A percentile compares a stretch with the other conserved stretches of the same genome.
Evolutionary conservation across 148 eudicot species (phyloP).

Genomic region (Rhododendron kiyosumense): DNA sequence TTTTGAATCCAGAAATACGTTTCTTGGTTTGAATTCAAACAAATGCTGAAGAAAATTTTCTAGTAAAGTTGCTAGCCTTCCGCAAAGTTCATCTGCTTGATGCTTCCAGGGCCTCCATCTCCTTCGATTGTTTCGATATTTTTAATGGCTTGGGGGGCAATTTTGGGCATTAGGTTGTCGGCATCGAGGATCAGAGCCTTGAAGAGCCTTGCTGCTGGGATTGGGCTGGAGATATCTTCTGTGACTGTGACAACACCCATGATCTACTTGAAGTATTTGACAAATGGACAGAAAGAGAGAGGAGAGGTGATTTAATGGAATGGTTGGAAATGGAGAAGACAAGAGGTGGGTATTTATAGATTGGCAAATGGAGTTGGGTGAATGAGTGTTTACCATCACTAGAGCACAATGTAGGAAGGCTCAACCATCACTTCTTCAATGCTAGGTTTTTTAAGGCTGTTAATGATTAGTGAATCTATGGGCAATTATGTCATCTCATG

Average conservation of each 20-base stretch:
- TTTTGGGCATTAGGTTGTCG: slow-evolving; percentile 21
- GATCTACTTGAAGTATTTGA: not conserved
- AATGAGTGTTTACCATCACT: not conserved
- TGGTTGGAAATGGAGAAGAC: not conserved
- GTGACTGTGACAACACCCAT: slow-evolving; percentile 22
- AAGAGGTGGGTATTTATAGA: slow-evolving; percentile 2
- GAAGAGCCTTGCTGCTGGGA: slow-evolving; percentile 20
- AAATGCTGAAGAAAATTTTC: too few species aligned
- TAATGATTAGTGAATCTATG: not conserved
- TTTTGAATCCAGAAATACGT: not conserved
- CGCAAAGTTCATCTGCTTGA: slow-evolving; percentile 20
- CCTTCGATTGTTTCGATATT: slow-evolving; percentile 25
- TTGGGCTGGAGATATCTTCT: slow-evolving; percentile 10
- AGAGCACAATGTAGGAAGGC: not conserved
- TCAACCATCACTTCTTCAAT: not conserved
- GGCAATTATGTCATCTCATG: not conserved
- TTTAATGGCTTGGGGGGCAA: slow-evolving; percentile 20
- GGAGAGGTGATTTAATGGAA: not conserved
- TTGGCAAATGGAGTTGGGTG: not conserved
- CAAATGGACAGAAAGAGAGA: not conserved
- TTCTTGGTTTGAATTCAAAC: not conserved
- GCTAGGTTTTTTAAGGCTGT: not conserved
- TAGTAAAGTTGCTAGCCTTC: slow-evolving; percentile 17
- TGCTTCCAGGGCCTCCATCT: slow-evolving; percentile 26
- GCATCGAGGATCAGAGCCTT: slow-evolving; percentile 29